A percentile compares a stretch with the other conserved stretches of the same genome.
Evolutionary conservation across 2,329 filamentous ascomycete species (phyloP).

Genomic region (Rhinocladiella similis): DNA sequence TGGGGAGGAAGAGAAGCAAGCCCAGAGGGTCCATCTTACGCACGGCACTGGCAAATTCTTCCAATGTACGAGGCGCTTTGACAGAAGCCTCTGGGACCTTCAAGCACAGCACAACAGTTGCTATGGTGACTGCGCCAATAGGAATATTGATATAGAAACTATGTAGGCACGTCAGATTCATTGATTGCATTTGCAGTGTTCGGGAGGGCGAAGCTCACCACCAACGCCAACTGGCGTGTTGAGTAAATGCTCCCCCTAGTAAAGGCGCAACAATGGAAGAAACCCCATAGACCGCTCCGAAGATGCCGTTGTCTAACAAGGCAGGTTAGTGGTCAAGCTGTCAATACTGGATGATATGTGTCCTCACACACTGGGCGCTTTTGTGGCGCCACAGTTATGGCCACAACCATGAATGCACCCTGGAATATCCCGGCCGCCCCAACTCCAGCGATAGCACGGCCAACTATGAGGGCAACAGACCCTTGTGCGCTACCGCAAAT

Average conservation of each 20-base stretch:
- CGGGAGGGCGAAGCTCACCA: slow-evolving; percentile 1
- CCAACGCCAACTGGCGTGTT: slow-evolving; percentile 35
- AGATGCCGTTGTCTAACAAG: slow-evolving; percentile 35
- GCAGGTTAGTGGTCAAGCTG: too few species aligned
- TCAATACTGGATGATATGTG: slow-evolving; percentile 15
- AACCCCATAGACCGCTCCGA: slow-evolving; percentile 58
- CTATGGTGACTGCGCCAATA: slow-evolving; percentile 36
- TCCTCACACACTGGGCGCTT: slow-evolving; percentile 33
- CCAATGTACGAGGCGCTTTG: slow-evolving; percentile 4
- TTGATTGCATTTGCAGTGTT: background rate
- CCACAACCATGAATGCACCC: slow-evolving; percentile 27
- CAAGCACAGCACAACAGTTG: slow-evolving; percentile 32
- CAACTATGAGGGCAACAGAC: slow-evolving; percentile 27
- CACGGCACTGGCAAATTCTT: slow-evolving; percentile 33
- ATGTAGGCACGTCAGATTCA: background rate
- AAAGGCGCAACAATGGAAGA: slow-evolving; percentile 42
- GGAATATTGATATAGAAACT: slow-evolving; percentile 44
- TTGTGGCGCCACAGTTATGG: slow-evolving; percentile 15
- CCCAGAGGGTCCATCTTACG: slow-evolving; percentile 38
- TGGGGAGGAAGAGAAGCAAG: slow-evolving; percentile 43
- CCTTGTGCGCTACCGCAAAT: slow-evolving; percentile 26
- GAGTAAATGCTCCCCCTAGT: slow-evolving; percentile 45
- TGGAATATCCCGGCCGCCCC: slow-evolving; percentile 25
- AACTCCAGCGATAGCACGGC: slow-evolving; percentile 29
- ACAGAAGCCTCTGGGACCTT: slow-evolving; percentile 32